Evolutionary conservation across 345 rosid species (phyloP).

Genomic region (Mallotus nudiflorus): DNA sequence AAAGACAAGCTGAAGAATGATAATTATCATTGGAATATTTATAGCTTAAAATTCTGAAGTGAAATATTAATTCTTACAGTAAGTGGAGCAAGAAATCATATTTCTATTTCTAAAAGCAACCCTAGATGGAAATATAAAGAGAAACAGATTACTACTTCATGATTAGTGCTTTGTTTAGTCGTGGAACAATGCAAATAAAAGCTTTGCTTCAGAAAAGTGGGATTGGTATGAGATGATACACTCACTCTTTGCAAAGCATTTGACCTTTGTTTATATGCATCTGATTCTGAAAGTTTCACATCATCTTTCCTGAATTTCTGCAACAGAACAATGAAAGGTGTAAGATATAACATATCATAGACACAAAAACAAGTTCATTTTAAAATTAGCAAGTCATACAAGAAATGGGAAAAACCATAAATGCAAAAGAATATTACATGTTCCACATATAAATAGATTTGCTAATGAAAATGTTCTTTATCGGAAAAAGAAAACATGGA

Average conservation of each 20-base stretch:
- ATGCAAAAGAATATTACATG: no score
- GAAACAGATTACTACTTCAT: background rate
- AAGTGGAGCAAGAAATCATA: background rate
- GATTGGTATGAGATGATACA: background rate
- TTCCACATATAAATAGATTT: background rate
- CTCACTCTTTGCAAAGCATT: constrained; percentile 80
- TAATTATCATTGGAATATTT: background rate
- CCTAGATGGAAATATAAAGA: background rate
- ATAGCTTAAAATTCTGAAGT: background rate
- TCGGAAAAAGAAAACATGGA: background rate
- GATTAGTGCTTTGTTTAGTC: background rate
- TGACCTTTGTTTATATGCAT: constrained; percentile 80
- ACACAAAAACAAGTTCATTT: background rate
- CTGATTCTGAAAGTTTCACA: constrained; percentile 75
- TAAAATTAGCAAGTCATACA: background rate
- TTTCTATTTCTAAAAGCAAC: background rate
- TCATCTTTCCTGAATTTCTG: constrained; percentile 98
- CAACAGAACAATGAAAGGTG: constrained; percentile 12
- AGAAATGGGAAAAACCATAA: no score
- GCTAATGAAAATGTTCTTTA: background rate
- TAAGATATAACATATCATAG: constrained; percentile 5
- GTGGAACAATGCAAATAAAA: background rate
- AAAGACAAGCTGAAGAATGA: background rate
- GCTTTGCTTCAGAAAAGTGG: background rate
- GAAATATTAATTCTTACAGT: background rate